These are phyloP conservation scores for Hyaloscypha variabilis DNA, from an alignment of 495 filamentous ascomycete species.

Conservation along the genomic window DNA sequence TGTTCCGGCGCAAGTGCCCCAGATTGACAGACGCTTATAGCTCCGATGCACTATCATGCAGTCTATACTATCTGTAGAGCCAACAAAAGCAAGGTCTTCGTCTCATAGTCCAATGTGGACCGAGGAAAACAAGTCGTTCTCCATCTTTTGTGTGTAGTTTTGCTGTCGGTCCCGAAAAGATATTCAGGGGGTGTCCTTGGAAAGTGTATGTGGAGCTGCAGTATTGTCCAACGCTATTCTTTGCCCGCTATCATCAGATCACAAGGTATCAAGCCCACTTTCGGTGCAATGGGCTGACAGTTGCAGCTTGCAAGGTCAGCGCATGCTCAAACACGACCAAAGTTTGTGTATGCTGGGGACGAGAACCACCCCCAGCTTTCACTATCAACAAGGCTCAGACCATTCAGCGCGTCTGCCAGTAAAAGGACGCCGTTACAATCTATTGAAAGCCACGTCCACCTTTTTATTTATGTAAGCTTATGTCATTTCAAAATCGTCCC, in stretches of 20 bases:
- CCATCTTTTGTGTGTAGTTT: neutral
- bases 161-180: neutral
- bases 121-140: neutral
- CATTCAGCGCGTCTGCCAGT: neutral
- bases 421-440: neutral
- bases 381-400: neutral
- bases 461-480: neutral
- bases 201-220: neutral
- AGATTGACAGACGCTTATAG: neutral
- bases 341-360: neutral
- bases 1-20: neutral
- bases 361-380: neutral
- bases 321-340: neutral
- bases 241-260: neutral
- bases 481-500: neutral
- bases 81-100: neutral
- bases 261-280: too few species aligned
- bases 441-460: neutral
- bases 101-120: neutral
- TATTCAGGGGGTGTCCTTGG: neutral
- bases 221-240: neutral
- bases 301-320: neutral
- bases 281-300: neutral
- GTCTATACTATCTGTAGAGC: neutral
- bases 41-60: neutral